Percentiles rank a stretch among this genome's conserved stretches.
phyloP scores from a whole-genome alignment of 805 yeast species.

The Candida vaughaniae region DNA sequence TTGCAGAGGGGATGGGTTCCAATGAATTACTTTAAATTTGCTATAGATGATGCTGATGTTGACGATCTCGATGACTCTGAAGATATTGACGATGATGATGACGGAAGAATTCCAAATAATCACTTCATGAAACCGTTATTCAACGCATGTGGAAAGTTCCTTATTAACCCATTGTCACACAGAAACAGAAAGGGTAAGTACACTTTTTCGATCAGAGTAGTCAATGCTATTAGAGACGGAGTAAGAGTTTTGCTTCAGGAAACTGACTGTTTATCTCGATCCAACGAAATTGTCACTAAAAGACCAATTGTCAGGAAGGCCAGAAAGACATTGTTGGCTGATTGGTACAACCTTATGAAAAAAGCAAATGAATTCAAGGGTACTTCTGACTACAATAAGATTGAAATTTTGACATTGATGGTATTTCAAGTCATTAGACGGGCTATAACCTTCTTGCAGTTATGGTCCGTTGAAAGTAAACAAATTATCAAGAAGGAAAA shows the following conservation, averaged over 20 bases:
- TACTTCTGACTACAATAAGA: constrained; percentile 54
- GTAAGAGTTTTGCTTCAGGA: constrained; percentile 61
- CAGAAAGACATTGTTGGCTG: constrained; percentile 69
- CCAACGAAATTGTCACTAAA: constrained; percentile 65
- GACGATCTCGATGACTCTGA: constrained; percentile 19
- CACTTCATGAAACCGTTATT: constrained; percentile 56
- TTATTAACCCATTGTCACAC: constrained; percentile 61
- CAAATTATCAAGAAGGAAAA: constrained; percentile 40
- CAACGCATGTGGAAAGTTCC: constrained; percentile 63
- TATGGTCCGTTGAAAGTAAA: constrained; percentile 70
- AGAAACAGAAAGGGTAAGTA: constrained; percentile 35
- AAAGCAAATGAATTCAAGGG: constrained; percentile 75
- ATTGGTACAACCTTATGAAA: constrained; percentile 76
- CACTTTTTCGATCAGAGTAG: constrained; percentile 55
- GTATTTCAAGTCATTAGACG: constrained; percentile 66
- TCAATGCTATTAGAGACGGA: constrained; percentile 73
- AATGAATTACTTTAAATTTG: constrained; percentile 67
- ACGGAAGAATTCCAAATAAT: constrained; percentile 33
- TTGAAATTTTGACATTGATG: constrained; percentile 61
- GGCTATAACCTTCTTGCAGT: constrained; percentile 60
- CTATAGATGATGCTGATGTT: constrained; percentile 30
- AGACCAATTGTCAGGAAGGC: constrained; percentile 60
- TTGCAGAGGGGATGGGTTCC: constrained; percentile 82
- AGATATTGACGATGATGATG: constrained; percentile 29
- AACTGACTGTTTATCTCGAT: constrained; percentile 73